Base-by-base conservation (phyloP, 805 yeast genomes). In the Maudiozyma pseudohumilis region DNA sequence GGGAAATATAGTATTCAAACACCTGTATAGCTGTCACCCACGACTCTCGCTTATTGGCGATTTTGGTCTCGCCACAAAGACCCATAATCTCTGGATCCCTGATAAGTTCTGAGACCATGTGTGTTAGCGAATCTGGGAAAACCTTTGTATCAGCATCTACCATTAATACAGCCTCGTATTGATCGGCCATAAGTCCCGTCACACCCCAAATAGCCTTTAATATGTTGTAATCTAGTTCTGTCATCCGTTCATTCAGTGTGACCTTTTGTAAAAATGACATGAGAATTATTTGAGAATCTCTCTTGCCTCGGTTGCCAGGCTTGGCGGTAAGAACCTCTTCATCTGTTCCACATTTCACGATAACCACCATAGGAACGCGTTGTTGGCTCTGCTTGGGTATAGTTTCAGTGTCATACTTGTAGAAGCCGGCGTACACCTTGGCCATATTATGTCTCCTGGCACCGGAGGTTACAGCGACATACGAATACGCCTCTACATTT, bases 371-470 rank as follows among this genome's bases (percentile, higher is more conserved):
- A 1, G 96, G 96, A 18, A 83, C 84, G 46, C 85, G 71, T 55
- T 82, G 88, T 61, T 89, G 97, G 48, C 81, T 81, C 44, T 82
- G 88, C 2, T 65, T 63, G 2, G 92, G 83, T 32, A 87, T 77
- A 1, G 92, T 82, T 3, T 62, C 53, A 46, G 82, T 82, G 49
- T 84, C 77, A 55, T 87, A 92, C 47, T 79, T 80, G 65, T 92
- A 92, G 58, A 84, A 92, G 0, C 98, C 98, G 9, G 95, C 78
- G 53, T 86, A 89, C 2, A 89, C 88, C 60, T 88, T 92, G 20
- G 98, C 96, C 95, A 88, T 87, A 58, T 92, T 92, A 55, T 92
- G 98, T 56, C 98, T 80, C 63, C 86, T 92, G 3, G 84, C 51
- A 48, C 98, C 98, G 49, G 82, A 82, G 3, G 95, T 95, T 29